These are phyloP conservation scores for Venturia nashicola DNA, from an alignment of 2,329 filamentous ascomycete genomes.

Conservation along the genomic window DNA sequence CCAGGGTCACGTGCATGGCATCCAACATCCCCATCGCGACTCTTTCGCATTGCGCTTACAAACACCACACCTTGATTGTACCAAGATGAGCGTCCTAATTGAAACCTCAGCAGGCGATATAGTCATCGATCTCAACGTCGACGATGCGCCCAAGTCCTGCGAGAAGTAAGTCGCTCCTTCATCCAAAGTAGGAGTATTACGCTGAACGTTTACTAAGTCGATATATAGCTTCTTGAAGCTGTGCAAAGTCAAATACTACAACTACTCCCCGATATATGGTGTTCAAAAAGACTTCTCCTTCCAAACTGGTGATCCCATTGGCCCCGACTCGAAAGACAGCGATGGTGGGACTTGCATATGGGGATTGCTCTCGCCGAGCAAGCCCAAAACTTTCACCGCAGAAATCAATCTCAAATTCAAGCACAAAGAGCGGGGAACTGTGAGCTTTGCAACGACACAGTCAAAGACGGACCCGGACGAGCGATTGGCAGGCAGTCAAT, in stretches of 20 bases:
- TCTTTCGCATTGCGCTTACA: background rate
- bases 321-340: conserved; percentile 69
- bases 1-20: too few species aligned
- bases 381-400: conserved; percentile 64
- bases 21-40: background rate
- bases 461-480: conserved; percentile 63
- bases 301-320: conserved; percentile 88
- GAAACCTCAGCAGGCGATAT: conserved; percentile 91
- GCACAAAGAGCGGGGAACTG: conserved; percentile 77
- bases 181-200: conserved; percentile 11
- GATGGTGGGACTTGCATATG: conserved; percentile 92
- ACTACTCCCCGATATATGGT: conserved; percentile 84
- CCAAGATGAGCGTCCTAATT: conserved; percentile 75
- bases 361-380: conserved; percentile 57
- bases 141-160: conserved; percentile 82
- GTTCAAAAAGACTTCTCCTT: conserved; percentile 94
- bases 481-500: conserved; percentile 78
- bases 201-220: background rate
- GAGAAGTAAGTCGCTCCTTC: conserved; percentile 63
- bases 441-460: conserved; percentile 93
- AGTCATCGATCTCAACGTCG: conserved; percentile 82
- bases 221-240: conserved; percentile 75
- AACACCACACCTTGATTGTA: background rate
- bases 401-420: conserved; percentile 78
- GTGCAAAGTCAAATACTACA: conserved; percentile 99